Percentiles rank a stretch among this genome's conserved stretches.
phyloP scores from a whole-genome alignment of 1,284 basidiomycete genomes.

The Puccinia horiana region DNA sequence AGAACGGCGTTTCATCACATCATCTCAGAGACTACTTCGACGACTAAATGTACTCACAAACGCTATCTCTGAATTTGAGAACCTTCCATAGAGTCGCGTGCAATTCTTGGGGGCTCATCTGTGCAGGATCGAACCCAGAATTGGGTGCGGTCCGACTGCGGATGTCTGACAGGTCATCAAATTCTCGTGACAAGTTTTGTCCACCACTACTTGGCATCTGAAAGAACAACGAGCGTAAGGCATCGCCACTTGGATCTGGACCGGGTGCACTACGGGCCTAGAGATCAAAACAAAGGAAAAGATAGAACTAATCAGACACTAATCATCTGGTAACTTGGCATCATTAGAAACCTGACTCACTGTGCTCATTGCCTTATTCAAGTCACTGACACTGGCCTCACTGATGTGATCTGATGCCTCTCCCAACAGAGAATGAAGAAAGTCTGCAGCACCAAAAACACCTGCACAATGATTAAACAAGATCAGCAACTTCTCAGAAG shows the following conservation, averaged over 20 bases:
- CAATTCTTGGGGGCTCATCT: conserved; percentile 86
- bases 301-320: background rate
- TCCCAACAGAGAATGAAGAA: conserved; percentile 58
- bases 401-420: conserved; percentile 64
- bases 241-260: conserved; percentile 51
- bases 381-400: conserved; percentile 81
- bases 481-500: conserved; percentile 4
- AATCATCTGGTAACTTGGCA: background rate
- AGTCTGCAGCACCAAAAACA: conserved; percentile 50
- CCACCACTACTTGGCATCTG: conserved; percentile 61
- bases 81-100: conserved; percentile 82
- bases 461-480: conserved; percentile 8
- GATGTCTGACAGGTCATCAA: conserved; percentile 74
- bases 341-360: conserved; percentile 54
- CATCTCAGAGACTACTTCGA: background rate
- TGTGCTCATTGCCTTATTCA: conserved; percentile 74
- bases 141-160: conserved; percentile 62
- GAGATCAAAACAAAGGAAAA: conserved; percentile 49
- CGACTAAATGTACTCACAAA: conserved; percentile 54
- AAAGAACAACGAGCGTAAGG: conserved; percentile 55
- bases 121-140: conserved; percentile 63
- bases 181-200: conserved; percentile 65
- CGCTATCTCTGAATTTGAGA: conserved; percentile 77
- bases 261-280: conserved; percentile 48
- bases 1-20: background rate